Evolutionary conservation across 129 eudicot genomes (phyloP), one percentile per base, ranked within the genome.

Genomic region (Smallanthus sonchifolius): DNA sequence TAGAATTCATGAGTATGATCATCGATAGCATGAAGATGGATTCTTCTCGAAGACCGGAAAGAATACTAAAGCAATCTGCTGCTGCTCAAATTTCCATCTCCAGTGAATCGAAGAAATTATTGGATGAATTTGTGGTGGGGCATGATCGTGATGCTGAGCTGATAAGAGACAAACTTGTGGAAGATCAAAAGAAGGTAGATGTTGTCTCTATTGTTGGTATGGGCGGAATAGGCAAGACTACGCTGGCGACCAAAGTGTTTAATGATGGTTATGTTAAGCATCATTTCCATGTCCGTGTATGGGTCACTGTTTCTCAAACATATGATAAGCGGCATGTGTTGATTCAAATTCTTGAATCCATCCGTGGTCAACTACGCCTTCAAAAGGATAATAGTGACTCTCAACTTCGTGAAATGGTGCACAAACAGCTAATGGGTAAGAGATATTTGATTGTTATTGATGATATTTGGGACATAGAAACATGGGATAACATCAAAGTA

Each of bases 171-270:
- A 72, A 72, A 40, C 55, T 72, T 24, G 4, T 16, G 2, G 16
- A 57, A 57, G 48, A 70, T 36, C 30, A n/a, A 11, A 16, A 30
- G 49, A 59, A 66, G 3, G n/a, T 72, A 4, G 63, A 14, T 34
- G 48, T 80, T 4, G 44, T 74, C 7, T 36, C 84, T 1, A 57
- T 80, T 35, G 52, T 74, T 5, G 84, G 84, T 16, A 80, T 73
- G 84, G 75, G 69, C 0, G 85, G 85, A 11, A 44, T 75, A 0
- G 87, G 87, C 10, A 83, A 83, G 75, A 75, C 84, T 24, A 79
- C 87, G 28, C 78, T 83, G 0, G 87, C 81, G 36, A 65, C 44
- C 28, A 83, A 47, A 62, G 68, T 80, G 4, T 83, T 47, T 47
- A 63, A 70, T 16, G 68, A 76, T 67, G 42, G 17, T n/a, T 28